Evolutionary conservation across 2,329 filamentous ascomycete genomes (phyloP).

Genomic region (Diaporthe amygdali): DNA sequence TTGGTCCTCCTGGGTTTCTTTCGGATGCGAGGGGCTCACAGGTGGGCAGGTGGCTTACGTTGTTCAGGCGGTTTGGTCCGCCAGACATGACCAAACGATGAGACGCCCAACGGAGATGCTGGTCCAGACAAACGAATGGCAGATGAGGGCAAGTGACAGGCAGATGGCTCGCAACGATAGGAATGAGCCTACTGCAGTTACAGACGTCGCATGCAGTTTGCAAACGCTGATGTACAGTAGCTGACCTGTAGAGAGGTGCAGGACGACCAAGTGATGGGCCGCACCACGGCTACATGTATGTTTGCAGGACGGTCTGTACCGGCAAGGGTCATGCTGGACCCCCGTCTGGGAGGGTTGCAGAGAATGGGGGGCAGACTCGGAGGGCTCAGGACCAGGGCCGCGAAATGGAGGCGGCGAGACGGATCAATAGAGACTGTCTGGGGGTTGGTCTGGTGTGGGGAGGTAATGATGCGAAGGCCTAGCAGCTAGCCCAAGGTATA

Average conservation of each 20-base stretch:
- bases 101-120: slow-evolving; percentile 8
- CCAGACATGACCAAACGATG: slow-evolving; percentile 16
- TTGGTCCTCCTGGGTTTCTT: not conserved
- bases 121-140: slow-evolving; percentile 13
- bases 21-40: not conserved
- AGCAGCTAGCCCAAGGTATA: slow-evolving; percentile 18
- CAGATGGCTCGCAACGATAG: slow-evolving; percentile 20
- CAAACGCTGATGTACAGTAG: slow-evolving; percentile 30
- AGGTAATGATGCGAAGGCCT: slow-evolving; percentile 21
- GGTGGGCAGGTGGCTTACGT: slow-evolving; percentile 17
- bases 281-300: slow-evolving; percentile 39
- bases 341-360: slow-evolving; percentile 24
- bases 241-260: slow-evolving; percentile 28
- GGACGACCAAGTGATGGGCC: slow-evolving; percentile 35
- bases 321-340: slow-evolving; percentile 37
- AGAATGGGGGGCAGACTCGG: slow-evolving; percentile 29
- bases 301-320: slow-evolving; percentile 45
- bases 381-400: slow-evolving; percentile 29
- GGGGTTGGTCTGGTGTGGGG: slow-evolving; percentile 23
- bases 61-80: not conserved
- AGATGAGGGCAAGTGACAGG: not conserved
- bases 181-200: slow-evolving; percentile 32
- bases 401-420: slow-evolving; percentile 33
- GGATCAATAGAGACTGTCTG: slow-evolving; percentile 23
- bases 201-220: slow-evolving; percentile 37